Percentiles rank a stretch among this genome's conserved stretches.
Conservation (phyloP, 2,329 filamentous ascomycete genomes). For the Aaosphaeria pasadenensis region DNA sequence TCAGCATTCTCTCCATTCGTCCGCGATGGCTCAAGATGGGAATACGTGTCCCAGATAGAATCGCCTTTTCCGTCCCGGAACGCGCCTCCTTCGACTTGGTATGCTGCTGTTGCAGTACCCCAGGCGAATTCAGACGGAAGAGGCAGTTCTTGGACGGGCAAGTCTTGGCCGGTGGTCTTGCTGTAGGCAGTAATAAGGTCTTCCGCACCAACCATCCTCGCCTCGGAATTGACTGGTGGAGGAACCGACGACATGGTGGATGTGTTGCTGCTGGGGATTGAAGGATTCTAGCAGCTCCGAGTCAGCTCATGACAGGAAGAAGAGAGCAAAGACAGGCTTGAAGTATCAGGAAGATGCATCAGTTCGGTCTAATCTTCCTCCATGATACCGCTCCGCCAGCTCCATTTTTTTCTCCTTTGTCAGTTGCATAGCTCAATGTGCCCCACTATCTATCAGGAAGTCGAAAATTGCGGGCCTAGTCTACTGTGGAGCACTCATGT, state of each 20-base stretch:
- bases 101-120: conserved; percentile 43
- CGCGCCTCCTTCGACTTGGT: conserved; percentile 45
- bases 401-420: not conserved
- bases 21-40: conserved; percentile 25
- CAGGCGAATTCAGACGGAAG: conserved; percentile 32
- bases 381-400: not conserved
- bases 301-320: not conserved
- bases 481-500: no score
- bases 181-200: not conserved
- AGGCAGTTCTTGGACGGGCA: not conserved
- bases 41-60: conserved; percentile 43
- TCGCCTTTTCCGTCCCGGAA: conserved; percentile 40
- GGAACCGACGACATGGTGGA: not conserved
- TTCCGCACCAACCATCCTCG: not conserved
- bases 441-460: not conserved
- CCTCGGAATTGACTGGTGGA: not conserved
- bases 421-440: not conserved
- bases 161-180: not conserved
- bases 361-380: not conserved
- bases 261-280: not conserved
- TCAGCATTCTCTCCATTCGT: not conserved
- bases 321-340: not conserved
- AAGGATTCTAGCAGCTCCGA: not conserved
- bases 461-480: not conserved
- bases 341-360: not conserved